Evolutionary conservation across 2,329 filamentous ascomycete genomes (phyloP).

Genomic region (Pyrenophora teres): DNA sequence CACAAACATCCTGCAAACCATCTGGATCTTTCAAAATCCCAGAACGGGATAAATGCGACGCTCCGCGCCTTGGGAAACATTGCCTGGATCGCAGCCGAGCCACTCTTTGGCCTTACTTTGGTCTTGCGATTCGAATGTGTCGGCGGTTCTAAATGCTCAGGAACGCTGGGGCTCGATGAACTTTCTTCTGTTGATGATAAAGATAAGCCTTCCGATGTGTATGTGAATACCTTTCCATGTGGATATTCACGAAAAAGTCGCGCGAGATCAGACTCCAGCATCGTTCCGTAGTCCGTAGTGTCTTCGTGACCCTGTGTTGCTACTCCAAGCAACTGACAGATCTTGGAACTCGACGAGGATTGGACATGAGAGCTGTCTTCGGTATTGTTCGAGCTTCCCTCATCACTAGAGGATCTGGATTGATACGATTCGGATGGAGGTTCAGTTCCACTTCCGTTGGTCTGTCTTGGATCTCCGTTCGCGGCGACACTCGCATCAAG

Average conservation of each 20-base stretch:
- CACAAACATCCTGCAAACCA: conserved; percentile 46
- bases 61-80: conserved; percentile 51
- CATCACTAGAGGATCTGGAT: conserved; percentile 27
- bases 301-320: conserved; percentile 14
- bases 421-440: conserved; percentile 13
- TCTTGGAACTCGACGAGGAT: conserved; percentile 15
- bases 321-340: conserved; percentile 33
- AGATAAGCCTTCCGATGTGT: conserved; percentile 17
- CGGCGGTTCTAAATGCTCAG: neutral
- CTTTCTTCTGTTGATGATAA: conserved; percentile 30
- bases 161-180: conserved; percentile 1
- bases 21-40: conserved; percentile 45
- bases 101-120: conserved; percentile 34
- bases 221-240: conserved; percentile 35
- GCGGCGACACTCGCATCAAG: conserved; percentile 41
- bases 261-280: conserved; percentile 29
- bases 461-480: conserved; percentile 19
- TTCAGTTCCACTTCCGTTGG: conserved; percentile 7
- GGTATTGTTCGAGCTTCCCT: conserved; percentile 2
- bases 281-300: conserved; percentile 7
- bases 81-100: conserved; percentile 54
- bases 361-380: neutral
- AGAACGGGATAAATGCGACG: conserved; percentile 47
- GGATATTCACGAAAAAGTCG: conserved; percentile 32
- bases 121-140: conserved; percentile 7